phyloP scores from a whole-genome alignment of 345 rosid species.

The Kernera saxatilis region DNA sequence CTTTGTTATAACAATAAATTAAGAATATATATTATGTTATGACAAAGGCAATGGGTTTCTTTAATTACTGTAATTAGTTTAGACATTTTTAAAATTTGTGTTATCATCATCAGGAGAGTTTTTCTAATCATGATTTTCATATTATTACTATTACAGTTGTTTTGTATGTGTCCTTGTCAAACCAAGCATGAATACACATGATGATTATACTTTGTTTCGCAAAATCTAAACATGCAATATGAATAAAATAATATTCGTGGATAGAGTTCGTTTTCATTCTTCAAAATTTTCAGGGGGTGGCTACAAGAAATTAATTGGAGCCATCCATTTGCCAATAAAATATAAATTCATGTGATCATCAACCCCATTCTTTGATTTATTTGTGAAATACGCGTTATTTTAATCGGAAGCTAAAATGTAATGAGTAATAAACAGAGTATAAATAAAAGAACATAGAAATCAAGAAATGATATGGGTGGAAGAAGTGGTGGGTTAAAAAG shows the following conservation, averaged over 20 bases:
- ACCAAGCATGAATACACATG: background rate
- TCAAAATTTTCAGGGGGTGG: background rate
- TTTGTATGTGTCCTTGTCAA: background rate
- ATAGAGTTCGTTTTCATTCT: background rate
- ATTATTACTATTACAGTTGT: background rate
- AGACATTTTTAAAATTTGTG: background rate
- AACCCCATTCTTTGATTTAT: background rate
- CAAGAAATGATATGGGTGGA: background rate
- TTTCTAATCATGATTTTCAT: background rate
- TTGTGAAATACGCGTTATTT: background rate
- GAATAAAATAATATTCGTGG: background rate
- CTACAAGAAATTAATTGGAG: background rate
- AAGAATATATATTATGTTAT: too few relatives aligned
- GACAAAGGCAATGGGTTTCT: background rate
- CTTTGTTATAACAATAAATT: too few relatives aligned
- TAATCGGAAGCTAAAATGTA: background rate
- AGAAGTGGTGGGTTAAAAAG: constrained; percentile 15
- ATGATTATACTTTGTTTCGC: background rate
- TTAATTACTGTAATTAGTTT: background rate
- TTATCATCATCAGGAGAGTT: background rate
- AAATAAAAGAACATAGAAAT: background rate
- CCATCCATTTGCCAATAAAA: background rate
- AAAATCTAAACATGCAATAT: background rate
- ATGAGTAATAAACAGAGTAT: background rate
- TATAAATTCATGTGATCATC: background rate